phyloP scores from a whole-genome alignment of 1,284 basidiomycete genomes.

The Leccinum solheimii region DNA sequence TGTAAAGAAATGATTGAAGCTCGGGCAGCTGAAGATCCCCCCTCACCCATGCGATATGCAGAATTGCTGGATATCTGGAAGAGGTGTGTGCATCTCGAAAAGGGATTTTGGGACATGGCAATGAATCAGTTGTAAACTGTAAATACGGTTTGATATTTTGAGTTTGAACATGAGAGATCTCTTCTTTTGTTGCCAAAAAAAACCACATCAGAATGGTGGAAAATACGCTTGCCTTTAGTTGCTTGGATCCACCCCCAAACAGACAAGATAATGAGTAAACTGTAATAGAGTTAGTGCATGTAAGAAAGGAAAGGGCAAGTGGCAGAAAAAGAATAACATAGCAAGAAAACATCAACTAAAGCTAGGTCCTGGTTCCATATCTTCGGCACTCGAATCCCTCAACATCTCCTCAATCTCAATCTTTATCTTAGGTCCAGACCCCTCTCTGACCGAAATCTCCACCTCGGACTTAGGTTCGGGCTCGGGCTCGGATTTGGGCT shows the following conservation, averaged over 20 bases:
- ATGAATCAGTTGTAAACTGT: slow-evolving; percentile 44
- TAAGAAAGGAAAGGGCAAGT: too few relatives aligned
- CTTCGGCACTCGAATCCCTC: neutral
- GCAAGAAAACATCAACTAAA: neutral
- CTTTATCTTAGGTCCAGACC: neutral
- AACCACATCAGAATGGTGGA: too few relatives aligned
- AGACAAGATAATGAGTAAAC: too few relatives aligned
- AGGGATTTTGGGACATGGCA: slow-evolving; percentile 89
- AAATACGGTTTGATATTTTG: neutral
- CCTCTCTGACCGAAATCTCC: neutral
- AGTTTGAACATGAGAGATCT: neutral
- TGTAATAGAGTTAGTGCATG: too few relatives aligned
- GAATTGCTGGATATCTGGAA: slow-evolving; percentile 79
- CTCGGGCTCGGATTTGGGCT: neutral
- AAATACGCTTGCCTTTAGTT: too few relatives aligned
- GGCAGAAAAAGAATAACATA: too few relatives aligned
- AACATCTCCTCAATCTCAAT: neutral
- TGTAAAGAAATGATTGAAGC: slow-evolving; percentile 61
- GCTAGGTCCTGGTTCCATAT: neutral
- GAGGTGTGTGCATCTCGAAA: slow-evolving; percentile 78
- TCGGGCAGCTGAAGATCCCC: slow-evolving; percentile 61
- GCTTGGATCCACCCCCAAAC: too few relatives aligned
- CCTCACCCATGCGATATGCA: slow-evolving; percentile 58
- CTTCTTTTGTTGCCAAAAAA: neutral
- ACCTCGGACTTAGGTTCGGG: neutral